Evolutionary conservation across 1,284 basidiomycete genomes (phyloP).

Genomic region (Phellopilus nigrolimitatus): DNA sequence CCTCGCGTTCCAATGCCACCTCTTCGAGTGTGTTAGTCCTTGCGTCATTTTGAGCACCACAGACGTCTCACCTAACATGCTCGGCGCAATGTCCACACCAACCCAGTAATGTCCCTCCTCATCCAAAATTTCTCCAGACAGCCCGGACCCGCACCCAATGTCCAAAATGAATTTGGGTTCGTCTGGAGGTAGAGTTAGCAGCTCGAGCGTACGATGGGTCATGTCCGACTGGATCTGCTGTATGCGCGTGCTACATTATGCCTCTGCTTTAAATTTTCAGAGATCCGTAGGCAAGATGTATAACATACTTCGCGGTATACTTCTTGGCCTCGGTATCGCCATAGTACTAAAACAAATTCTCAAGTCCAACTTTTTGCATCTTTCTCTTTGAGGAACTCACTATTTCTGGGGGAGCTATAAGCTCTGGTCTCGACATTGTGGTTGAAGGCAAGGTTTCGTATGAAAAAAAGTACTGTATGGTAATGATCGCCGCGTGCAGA

Average conservation of each 20-base stretch:
- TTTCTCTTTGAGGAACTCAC: conserved; percentile 48
- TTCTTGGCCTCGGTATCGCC: conserved; percentile 93
- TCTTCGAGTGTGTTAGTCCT: no score
- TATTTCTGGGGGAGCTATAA: conserved; percentile 94
- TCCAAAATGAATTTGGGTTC: conserved; percentile 86
- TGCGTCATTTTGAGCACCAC: no score
- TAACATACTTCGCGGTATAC: conserved; percentile 90
- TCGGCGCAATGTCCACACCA: conserved; percentile 93
- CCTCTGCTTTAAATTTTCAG: conserved; percentile 5
- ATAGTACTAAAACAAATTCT: conserved; percentile 73
- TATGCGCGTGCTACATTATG: conserved; percentile 73
- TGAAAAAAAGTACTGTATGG: no score
- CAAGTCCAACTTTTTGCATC: conserved; percentile 18
- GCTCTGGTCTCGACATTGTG: conserved; percentile 91
- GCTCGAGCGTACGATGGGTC: conserved; percentile 93
- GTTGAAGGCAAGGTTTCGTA: no score
- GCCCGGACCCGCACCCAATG: conserved; percentile 96
- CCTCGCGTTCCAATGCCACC: conserved; percentile 89
- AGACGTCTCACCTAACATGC: conserved; percentile 94
- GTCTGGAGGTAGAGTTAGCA: conserved; percentile 77
- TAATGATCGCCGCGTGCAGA: no score
- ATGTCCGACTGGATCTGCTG: conserved; percentile 98
- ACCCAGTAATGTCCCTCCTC: conserved; percentile 94
- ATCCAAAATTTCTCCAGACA: conserved; percentile 96
- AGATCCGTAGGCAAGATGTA: conserved; percentile 8